Evolutionary conservation across 75 land plant genomes (phyloP), one percentile per base, ranked within the genome.

Genomic region (Sequoiadendron giganteum): DNA sequence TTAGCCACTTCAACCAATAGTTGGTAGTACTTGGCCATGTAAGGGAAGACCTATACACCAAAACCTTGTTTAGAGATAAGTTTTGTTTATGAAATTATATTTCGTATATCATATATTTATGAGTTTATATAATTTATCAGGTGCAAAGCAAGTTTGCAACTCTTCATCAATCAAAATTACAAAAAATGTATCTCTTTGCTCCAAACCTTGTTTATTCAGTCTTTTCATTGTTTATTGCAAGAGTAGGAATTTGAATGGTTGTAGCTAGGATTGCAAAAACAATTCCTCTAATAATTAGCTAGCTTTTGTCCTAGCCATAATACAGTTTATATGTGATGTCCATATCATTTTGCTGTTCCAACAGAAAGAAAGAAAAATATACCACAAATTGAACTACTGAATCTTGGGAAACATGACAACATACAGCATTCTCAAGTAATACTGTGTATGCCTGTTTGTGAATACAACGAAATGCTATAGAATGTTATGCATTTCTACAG

Each of bases 351-450:
- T 65, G 30, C 19, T 79, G 25, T 40, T 42, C 82, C 47, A 79
- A 40, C n/a, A 42, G 47, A 79, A 38, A 76, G 19, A 79, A 40
- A 40, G 16, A 79, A 79, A 34, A 18, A 79, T 7, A 21, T 42
- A 79, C 82, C 82, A 19, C 47, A 8, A 39, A 25, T 39, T 40
- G 45, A 79, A 79, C 82, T 5, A 19, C 0, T 79, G 82, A 78
- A 19, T 40, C 21, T 40, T 39, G 43, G 47, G 82, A 42, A 13
- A 40, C 45, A 79, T 79, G 43, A 39, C 25, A 25, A 14, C 82
- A 79, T 40, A 42, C 82, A 40, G 39, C 82, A 39, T 79, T 42
- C 43, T 79, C 47, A 79, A 79, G 28, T 79, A 79, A 79, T 79
- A 79, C 42, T 40, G 40, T 79, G n/a, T 42, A 21, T 79, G 40